Evolutionary conservation across 164 flowering plant genomes (phyloP), one percentile per base, ranked within the genome.

Genomic region (grape (Vitis vinifera)): DNA sequence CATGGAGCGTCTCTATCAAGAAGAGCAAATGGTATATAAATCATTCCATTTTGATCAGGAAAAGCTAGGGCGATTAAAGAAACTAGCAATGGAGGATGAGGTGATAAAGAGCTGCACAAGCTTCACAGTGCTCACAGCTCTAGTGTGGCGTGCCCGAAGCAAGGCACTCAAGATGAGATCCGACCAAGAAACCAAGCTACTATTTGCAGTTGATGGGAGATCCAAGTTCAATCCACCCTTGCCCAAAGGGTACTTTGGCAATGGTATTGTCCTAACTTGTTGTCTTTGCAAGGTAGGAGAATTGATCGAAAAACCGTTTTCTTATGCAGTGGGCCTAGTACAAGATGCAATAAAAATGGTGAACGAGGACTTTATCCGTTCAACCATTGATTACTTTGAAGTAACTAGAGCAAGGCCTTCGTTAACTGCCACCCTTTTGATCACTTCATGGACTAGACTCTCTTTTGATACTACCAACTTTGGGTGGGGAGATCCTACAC

Each of bases 211-310:
- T 5, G 76, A 79, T 51, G 67, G 49, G 3, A 60, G 81, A 23
- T 51, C 76, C 27, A 75, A 67, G 59, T 52, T 79, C 12, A 29
- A 69, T 3, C 76, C 70, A 10, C 73, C 70, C 37, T 15, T 75
- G 59, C 78, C 81, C 3, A 66, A 62, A 52, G 76, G 78, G 30
- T 72, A 65, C 48, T 75, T 72, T 48, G 81, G 81, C n/a, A 79
- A 79, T 50, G 74, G 59, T 1, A 61, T 72, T 0, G 49, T 69
- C 14, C 3, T 63, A 4, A 55, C 74, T 0, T 37, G 63, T 19
- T 69, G 71, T 29, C 52, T 59, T 2, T 72, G 78, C 23, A 65
- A 17, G 9, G 76, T 76, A 61, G 69, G 71, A 2, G 81, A 75
- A 19, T 63, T 79, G 47, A 9, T 55, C 0, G 69, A 70, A 14